These are phyloP conservation scores for Bretziella fagacearum DNA, from an alignment of 2,329 filamentous ascomycete genomes.

Conservation along the genomic window DNA sequence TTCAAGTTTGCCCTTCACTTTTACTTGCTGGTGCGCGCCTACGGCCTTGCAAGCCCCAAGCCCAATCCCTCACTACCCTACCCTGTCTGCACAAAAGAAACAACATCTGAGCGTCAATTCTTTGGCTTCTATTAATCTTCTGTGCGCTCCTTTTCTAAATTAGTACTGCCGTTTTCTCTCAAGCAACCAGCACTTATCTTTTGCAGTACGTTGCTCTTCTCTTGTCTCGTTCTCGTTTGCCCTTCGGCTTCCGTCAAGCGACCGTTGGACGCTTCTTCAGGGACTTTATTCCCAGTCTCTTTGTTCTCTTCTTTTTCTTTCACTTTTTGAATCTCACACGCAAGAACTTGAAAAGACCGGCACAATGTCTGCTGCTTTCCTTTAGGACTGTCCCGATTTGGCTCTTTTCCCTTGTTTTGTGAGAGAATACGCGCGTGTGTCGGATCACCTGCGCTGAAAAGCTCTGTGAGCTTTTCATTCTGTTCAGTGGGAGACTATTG, in stretches of 20 bases:
- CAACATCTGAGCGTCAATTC: constrained; percentile 4
- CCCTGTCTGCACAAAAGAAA: constrained; percentile 1
- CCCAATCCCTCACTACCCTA: not conserved
- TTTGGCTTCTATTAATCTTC: constrained; percentile 1
- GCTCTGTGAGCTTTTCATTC: not conserved
- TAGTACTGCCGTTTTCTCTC: not conserved
- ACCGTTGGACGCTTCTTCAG: no score
- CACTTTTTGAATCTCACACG: not conserved
- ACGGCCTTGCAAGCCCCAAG: not conserved
- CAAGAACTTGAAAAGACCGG: not conserved
- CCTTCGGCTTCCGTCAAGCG: no score
- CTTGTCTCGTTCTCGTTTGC: no score
- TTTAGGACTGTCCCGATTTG: not conserved
- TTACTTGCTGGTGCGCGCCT: no score
- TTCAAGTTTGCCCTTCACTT: no score
- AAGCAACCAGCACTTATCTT: not conserved
- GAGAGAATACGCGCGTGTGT: not conserved
- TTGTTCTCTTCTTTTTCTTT: constrained; percentile 5
- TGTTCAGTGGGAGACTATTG: not conserved
- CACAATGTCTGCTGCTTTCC: not conserved
- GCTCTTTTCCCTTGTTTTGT: not conserved
- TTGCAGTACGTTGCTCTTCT: not conserved
- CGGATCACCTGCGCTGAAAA: not conserved
- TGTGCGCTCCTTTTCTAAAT: constrained; percentile 6
- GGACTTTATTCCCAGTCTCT: no score